Conservation (phyloP, 192 early-diverging fungal species). For the Chytriomyces confervae region DNA sequence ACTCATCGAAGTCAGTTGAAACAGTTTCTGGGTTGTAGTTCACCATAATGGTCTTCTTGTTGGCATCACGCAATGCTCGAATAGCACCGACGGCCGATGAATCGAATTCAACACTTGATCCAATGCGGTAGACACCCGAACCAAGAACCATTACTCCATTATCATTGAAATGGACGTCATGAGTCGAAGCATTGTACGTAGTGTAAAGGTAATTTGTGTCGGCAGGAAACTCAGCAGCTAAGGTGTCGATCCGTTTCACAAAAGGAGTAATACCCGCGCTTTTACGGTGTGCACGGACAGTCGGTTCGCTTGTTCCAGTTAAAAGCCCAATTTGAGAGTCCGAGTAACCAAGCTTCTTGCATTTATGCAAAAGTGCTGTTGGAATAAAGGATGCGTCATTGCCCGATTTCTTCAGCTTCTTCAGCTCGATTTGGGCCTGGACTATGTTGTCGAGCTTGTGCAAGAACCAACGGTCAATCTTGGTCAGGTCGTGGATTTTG, state of each 20-base stretch:
- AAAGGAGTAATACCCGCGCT: slow-evolving; percentile 79
- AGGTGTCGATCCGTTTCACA: slow-evolving; percentile 94
- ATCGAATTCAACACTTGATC: slow-evolving; percentile 97
- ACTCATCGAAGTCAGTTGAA: slow-evolving; percentile 97
- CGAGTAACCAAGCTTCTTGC: slow-evolving; percentile 90
- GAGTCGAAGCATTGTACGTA: slow-evolving; percentile 90
- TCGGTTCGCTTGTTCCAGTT: slow-evolving; percentile 54
- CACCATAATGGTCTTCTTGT: slow-evolving; percentile 91
- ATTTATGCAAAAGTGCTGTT: slow-evolving; percentile 63
- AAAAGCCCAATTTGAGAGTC: slow-evolving; percentile 83
- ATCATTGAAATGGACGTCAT: slow-evolving; percentile 88
- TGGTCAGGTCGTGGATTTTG: slow-evolving; percentile 78
- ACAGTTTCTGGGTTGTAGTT: slow-evolving; percentile 99
- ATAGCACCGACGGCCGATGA: slow-evolving; percentile 77
- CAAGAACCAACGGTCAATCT: slow-evolving; percentile 91
- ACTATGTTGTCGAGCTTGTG: slow-evolving; percentile 86
- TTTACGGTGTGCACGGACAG: slow-evolving; percentile 74
- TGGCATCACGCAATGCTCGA: slow-evolving; percentile 76
- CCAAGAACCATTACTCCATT: slow-evolving; percentile 94
- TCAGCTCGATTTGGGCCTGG: slow-evolving; percentile 57
- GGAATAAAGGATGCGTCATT: slow-evolving; percentile 58
- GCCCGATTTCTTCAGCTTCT: slow-evolving; percentile 42
- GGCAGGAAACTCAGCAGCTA: slow-evolving; percentile 96
- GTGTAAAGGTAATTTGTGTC: slow-evolving; percentile 96
- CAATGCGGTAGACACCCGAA: slow-evolving; percentile 97